Conservation (phyloP, 306 rosid species). For the Delonix regia region DNA sequence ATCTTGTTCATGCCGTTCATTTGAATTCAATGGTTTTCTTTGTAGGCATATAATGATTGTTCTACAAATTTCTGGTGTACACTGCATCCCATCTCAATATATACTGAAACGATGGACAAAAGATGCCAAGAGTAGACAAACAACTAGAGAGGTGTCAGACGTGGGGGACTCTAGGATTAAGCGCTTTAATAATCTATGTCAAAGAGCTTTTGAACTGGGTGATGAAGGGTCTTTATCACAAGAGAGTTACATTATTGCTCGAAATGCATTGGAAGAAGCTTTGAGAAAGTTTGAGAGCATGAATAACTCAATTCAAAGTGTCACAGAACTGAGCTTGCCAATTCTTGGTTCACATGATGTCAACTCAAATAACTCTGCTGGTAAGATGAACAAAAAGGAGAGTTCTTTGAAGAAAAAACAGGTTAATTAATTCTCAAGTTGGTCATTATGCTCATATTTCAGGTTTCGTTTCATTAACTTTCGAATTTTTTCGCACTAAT, state of each 20-base stretch:
- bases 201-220: constrained; percentile 57
- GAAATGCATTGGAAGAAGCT: constrained; percentile 64
- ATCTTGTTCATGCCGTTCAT: constrained; percentile 61
- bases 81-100: constrained; percentile 66
- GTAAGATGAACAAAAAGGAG: constrained; percentile 52
- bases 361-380: constrained; percentile 40
- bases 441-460: background rate
- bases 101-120: constrained; percentile 79
- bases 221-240: constrained; percentile 70
- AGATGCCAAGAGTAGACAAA: constrained; percentile 66
- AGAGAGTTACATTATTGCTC: constrained; percentile 58
- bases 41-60: constrained; percentile 85
- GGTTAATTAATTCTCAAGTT: constrained; percentile 44
- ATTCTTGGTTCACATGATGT: constrained; percentile 25
- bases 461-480: background rate
- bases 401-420: constrained; percentile 62
- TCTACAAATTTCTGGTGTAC: constrained; percentile 69
- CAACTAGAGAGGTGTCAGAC: constrained; percentile 48
- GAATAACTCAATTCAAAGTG: constrained; percentile 51
- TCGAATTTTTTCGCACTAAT: background rate
- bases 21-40: constrained; percentile 77
- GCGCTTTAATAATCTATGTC: constrained; percentile 60
- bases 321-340: constrained; percentile 55
- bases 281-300: constrained; percentile 55
- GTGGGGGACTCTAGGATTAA: constrained; percentile 48